Conservation (phyloP, 2,329 filamentous ascomycete species). For the Tolypocladium ovalisporum region DNA sequence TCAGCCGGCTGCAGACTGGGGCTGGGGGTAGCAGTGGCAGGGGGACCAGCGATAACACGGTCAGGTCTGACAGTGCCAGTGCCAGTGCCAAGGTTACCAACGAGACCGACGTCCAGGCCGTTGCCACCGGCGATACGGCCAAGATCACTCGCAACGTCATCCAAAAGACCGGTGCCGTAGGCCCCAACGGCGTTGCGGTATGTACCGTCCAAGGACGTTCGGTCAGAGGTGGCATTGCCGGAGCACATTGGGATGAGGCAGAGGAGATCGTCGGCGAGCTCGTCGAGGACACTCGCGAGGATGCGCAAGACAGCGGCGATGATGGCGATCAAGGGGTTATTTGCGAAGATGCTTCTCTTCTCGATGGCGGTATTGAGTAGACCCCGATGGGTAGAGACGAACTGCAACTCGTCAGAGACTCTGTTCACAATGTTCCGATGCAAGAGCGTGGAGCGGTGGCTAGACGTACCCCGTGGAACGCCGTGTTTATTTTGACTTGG, state of each 20-base stretch:
- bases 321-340: slow-evolving; percentile 5
- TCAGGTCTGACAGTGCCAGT: no score
- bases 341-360: slow-evolving; percentile 3
- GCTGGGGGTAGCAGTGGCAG: no score
- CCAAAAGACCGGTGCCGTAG: neutral
- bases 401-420: neutral
- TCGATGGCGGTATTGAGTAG: slow-evolving; percentile 10
- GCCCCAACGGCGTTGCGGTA: neutral
- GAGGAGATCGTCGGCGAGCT: slow-evolving; percentile 7
- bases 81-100: neutral
- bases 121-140: neutral
- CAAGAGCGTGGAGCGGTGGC: neutral
- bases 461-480: neutral
- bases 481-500: neutral
- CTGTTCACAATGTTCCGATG: neutral
- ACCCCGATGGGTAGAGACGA: slow-evolving; percentile 7
- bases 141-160: neutral
- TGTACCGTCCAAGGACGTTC: neutral
- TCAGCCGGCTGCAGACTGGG: no score
- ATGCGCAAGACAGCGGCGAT: slow-evolving; percentile 7
- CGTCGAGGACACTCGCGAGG: slow-evolving; percentile 9
- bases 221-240: slow-evolving; percentile 1
- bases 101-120: neutral
- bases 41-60: no score
- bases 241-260: slow-evolving; percentile 7